Evolutionary conservation across 352 stramenopile species (phyloP).

Genomic region (Pythium biforme): DNA sequence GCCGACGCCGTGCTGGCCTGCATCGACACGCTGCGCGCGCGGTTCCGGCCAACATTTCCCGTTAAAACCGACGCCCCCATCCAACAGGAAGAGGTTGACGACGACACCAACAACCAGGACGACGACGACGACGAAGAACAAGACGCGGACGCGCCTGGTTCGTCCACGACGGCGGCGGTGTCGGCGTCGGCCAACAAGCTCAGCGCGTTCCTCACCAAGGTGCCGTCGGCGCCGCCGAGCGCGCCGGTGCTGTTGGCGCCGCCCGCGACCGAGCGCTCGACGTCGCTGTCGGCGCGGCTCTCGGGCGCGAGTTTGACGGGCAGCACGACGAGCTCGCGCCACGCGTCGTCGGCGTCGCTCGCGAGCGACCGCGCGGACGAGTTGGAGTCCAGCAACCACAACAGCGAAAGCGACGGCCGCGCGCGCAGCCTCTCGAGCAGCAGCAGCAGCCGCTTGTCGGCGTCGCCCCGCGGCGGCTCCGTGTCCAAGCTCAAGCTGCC

Average conservation of each 20-base stretch:
- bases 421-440: slow-evolving; percentile 10
- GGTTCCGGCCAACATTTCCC: slow-evolving; percentile 44
- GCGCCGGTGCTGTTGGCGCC: background rate
- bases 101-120: background rate
- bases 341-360: slow-evolving; percentile 17
- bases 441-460: background rate
- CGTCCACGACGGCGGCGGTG: background rate
- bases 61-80: slow-evolving; percentile 23
- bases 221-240: slow-evolving; percentile 31
- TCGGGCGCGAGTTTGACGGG: slow-evolving; percentile 14
- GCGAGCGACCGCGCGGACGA: slow-evolving; percentile 20
- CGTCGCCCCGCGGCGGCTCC: slow-evolving; percentile 5
- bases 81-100: background rate
- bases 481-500: slow-evolving; percentile 28
- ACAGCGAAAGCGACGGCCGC: slow-evolving; percentile 25
- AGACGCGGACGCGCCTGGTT: background rate
- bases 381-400: too few relatives aligned
- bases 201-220: slow-evolving; percentile 67
- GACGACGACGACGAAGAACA: slow-evolving; percentile 12
- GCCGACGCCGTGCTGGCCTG: slow-evolving; percentile 56
- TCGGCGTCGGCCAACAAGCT: slow-evolving; percentile 34
- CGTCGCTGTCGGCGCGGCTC: slow-evolving; percentile 15
- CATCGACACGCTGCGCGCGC: slow-evolving; percentile 56
- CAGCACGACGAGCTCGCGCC: background rate
- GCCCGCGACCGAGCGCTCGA: slow-evolving; percentile 18